phyloP scores from a whole-genome alignment of 495 filamentous ascomycete species.

The Haplographium delicatum region DNA sequence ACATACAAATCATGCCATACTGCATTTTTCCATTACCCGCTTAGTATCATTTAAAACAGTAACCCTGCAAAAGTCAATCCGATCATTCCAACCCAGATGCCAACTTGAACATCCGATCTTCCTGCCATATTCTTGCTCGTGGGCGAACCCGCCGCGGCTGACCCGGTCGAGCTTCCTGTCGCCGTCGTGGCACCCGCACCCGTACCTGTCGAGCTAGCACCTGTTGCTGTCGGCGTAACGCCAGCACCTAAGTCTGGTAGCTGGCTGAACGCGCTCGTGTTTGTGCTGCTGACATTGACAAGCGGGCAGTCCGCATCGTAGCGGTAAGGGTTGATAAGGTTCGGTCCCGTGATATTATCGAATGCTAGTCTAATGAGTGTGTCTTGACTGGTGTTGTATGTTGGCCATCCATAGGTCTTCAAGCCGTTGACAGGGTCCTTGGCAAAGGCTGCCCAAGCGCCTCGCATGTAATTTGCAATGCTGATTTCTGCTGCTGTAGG shows the following conservation, averaged over 20 bases:
- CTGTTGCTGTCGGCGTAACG: constrained; percentile 8
- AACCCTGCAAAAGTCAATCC: too few species aligned
- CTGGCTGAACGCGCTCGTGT: neutral
- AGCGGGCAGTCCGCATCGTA: constrained; percentile 18
- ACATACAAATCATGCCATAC: too few species aligned
- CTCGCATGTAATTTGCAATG: constrained; percentile 36
- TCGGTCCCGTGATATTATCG: constrained; percentile 23
- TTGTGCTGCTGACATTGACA: constrained; percentile 14
- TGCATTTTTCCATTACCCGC: too few species aligned
- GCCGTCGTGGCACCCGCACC: neutral
- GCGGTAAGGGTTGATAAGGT: constrained; percentile 10
- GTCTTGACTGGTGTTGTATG: constrained; percentile 16
- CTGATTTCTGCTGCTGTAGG: constrained; percentile 29
- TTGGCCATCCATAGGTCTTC: constrained; percentile 35
- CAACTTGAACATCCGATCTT: neutral
- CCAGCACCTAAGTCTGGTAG: constrained; percentile 12
- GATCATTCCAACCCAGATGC: neutral
- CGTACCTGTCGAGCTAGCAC: neutral
- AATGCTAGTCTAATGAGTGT: constrained; percentile 24
- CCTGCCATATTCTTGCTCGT: too few species aligned
- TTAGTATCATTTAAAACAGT: too few species aligned
- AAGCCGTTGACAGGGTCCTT: constrained; percentile 42
- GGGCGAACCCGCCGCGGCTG: neutral
- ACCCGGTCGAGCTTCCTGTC: neutral
- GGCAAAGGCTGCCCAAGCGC: constrained; percentile 46